Percentiles rank a stretch among this genome's conserved stretches.
These are phyloP conservation scores for Odontarrhena argentea DNA, from an alignment of 345 rosid species.

Conservation along the genomic window DNA sequence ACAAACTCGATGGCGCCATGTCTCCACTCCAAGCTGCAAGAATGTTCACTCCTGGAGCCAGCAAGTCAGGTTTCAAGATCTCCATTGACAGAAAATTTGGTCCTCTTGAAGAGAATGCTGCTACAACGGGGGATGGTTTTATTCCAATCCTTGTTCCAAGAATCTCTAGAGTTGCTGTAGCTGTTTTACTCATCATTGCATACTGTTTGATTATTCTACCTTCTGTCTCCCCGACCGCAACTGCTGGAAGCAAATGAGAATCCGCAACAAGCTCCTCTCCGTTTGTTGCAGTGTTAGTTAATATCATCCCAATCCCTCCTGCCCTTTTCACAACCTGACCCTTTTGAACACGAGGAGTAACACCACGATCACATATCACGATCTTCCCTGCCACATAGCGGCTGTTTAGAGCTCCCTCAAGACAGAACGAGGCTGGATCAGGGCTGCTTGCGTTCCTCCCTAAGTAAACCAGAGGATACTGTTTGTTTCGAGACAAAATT, in stretches of 20 bases:
- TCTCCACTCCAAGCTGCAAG: conserved; percentile 79
- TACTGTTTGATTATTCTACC: conserved; percentile 70
- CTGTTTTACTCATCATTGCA: conserved; percentile 44
- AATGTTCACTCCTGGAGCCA: conserved; percentile 79
- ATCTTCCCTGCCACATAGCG: conserved; percentile 60
- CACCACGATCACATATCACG: conserved; percentile 74
- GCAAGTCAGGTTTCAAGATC: conserved; percentile 69
- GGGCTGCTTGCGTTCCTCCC: conserved; percentile 58
- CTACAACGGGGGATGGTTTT: conserved; percentile 71
- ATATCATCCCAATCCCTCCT: conserved; percentile 71
- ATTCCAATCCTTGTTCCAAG: conserved; percentile 62
- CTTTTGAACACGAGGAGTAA: conserved; percentile 62
- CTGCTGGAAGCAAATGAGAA: conserved; percentile 79
- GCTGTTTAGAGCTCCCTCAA: conserved; percentile 58
- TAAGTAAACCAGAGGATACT: conserved; percentile 62
- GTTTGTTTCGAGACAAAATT: conserved; percentile 39
- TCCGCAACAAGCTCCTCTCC: conserved; percentile 96
- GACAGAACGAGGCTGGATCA: conserved; percentile 62
- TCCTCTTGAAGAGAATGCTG: conserved; percentile 78
- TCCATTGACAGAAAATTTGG: conserved; percentile 62
- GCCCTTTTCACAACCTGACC: conserved; percentile 68
- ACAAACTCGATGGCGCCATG: conserved; percentile 72
- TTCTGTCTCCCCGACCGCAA: conserved; percentile 79
- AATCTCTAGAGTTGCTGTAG: conserved; percentile 55
- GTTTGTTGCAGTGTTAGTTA: conserved; percentile 64